Percentiles rank a stretch among this genome's conserved stretches.
phyloP scores from a whole-genome alignment of 768 basidiomycete species.

The Goffeauzyma gilvescens region DNA sequence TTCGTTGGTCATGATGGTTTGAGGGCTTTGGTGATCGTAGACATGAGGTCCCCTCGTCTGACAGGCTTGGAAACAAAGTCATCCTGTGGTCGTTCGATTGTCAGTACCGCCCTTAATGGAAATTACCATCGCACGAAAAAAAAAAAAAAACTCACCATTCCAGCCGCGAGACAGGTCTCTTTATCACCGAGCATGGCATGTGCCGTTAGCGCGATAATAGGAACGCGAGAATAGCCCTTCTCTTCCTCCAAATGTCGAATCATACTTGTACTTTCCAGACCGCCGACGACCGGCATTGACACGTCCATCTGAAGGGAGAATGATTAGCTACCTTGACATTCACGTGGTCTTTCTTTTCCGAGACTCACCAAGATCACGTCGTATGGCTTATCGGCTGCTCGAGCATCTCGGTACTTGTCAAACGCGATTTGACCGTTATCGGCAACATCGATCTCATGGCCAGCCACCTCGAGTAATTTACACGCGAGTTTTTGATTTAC shows the following conservation, averaged over 20 bases:
- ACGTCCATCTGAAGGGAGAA: conserved; percentile 62
- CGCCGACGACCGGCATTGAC: conserved; percentile 69
- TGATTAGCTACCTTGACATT: not conserved
- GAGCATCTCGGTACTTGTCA: conserved; percentile 42
- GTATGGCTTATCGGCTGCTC: conserved; percentile 47
- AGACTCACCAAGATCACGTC: conserved; percentile 79
- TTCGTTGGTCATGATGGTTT: conserved; percentile 17
- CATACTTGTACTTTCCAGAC: conserved; percentile 87
- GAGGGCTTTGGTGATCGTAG: conserved; percentile 26
- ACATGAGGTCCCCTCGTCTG: conserved; percentile 27
- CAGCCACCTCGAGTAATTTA: conserved; percentile 88
- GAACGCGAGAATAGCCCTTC: conserved; percentile 50
- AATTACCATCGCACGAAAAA: too few species aligned
- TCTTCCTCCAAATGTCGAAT: conserved; percentile 69
- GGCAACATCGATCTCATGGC: conserved; percentile 86
- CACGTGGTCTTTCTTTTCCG: too few species aligned
- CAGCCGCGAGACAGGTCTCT: conserved; percentile 31
- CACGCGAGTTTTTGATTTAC: conserved; percentile 63
- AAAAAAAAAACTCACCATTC: conserved; percentile 14
- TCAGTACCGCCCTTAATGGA: too few species aligned
- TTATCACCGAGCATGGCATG: conserved; percentile 24
- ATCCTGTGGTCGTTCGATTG: too few species aligned
- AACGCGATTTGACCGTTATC: conserved; percentile 91
- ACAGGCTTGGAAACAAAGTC: conserved; percentile 29
- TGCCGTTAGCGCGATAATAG: conserved; percentile 78